A percentile compares a stretch with the other conserved stretches of the same genome.
phyloP scores from a whole-genome alignment of 208 protist species.

The Trypanosoma vivax region DNA sequence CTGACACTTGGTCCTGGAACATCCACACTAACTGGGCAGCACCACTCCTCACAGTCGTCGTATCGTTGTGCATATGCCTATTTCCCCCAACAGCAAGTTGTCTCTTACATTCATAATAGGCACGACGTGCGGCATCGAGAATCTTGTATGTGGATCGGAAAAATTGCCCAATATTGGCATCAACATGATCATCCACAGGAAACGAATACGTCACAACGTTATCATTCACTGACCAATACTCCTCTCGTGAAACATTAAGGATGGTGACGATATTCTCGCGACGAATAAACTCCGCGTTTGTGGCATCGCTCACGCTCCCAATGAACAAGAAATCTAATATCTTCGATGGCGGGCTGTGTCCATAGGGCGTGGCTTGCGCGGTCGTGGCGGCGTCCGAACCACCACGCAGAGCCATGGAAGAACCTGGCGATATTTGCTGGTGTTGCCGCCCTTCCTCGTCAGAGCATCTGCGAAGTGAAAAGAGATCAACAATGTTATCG shows the following conservation, averaged over 20 bases:
- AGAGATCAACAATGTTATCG: constrained; percentile 20
- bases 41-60: background rate
- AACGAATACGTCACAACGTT: constrained; percentile 57
- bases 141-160: constrained; percentile 49
- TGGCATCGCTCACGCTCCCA: constrained; percentile 65
- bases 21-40: background rate
- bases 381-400: background rate
- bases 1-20: too few relatives aligned
- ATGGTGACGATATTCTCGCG: constrained; percentile 62
- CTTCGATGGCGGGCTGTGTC: constrained; percentile 32
- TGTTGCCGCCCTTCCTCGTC: too few relatives aligned
- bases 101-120: constrained; percentile 35
- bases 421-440: background rate
- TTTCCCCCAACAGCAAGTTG: background rate
- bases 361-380: background rate
- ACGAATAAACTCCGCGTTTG: constrained; percentile 59
- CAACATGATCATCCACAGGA: constrained; percentile 52
- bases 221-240: constrained; percentile 78
- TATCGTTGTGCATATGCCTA: background rate
- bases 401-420: background rate
- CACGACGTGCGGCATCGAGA: constrained; percentile 41
- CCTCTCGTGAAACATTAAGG: constrained; percentile 80
- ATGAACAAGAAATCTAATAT: constrained; percentile 81
- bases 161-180: constrained; percentile 49
- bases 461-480: constrained; percentile 9